Evolutionary conservation across 179 eudicot species (phyloP).

Genomic region (Silene coronaria): DNA sequence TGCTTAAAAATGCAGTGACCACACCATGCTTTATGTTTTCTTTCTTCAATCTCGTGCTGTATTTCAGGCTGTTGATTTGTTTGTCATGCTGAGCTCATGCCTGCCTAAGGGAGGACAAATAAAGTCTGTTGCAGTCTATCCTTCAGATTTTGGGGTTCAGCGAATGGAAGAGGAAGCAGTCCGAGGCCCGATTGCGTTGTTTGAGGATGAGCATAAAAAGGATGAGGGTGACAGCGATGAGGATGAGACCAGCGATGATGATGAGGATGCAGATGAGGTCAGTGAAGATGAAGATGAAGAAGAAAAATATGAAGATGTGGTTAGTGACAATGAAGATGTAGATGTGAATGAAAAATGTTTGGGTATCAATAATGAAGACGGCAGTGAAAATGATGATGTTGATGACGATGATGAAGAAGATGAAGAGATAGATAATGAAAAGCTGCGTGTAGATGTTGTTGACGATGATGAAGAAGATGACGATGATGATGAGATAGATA

Average conservation of each 20-base stretch:
- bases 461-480: conserved; percentile 38
- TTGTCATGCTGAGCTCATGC: conserved; percentile 63
- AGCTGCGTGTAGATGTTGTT: conserved; percentile 50
- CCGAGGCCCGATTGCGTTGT: conserved; percentile 74
- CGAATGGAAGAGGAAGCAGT: conserved; percentile 93
- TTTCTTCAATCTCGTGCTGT: conserved; percentile 13
- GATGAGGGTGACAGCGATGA: conserved; percentile 37
- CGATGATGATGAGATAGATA: conserved; percentile 47
- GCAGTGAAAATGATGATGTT: conserved; percentile 21
- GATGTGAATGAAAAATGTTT: conserved; percentile 23
- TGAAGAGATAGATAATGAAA: conserved; percentile 54
- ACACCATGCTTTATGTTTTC: neutral
- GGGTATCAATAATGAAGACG: conserved; percentile 14
- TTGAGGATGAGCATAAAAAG: conserved; percentile 42
- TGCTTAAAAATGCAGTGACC: neutral
- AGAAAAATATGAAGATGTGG: conserved; percentile 38
- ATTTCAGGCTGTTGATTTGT: conserved; percentile 74
- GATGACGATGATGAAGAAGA: no score
- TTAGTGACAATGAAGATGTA: conserved; percentile 33
- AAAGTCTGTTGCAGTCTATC: conserved; percentile 77
- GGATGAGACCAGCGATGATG: conserved; percentile 28
- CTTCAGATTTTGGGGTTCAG: conserved; percentile 88
- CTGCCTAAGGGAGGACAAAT: conserved; percentile 74
- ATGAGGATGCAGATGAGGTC: conserved; percentile 29
- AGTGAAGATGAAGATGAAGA: conserved; percentile 29